Conservation (phyloP, 2,329 filamentous ascomycete species). For the Sphaerulina vaccinii region DNA sequence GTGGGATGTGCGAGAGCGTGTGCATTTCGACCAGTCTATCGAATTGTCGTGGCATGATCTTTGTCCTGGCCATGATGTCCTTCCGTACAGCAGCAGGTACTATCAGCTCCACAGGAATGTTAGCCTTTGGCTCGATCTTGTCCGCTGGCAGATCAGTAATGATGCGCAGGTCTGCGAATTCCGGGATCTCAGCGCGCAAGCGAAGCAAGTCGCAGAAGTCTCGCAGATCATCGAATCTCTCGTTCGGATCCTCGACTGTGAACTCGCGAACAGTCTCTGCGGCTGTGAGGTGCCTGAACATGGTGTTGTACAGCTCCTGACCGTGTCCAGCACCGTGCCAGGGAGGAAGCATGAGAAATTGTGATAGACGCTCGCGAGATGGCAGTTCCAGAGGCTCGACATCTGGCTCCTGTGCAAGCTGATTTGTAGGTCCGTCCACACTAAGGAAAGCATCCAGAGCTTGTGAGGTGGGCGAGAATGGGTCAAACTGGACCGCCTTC, state of each 20-base stretch:
- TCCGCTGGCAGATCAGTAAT: conserved; percentile 53
- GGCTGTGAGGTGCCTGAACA: conserved; percentile 69
- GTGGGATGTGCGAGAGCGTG: conserved; percentile 58
- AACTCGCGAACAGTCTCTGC: conserved; percentile 70
- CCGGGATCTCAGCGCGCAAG: conserved; percentile 51
- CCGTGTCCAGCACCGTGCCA: conserved; percentile 82
- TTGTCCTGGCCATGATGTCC: conserved; percentile 59
- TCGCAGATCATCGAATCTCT: conserved; percentile 76
- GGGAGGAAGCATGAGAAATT: conserved; percentile 86
- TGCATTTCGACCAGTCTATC: conserved; percentile 73
- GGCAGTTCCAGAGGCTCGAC: conserved; percentile 59
- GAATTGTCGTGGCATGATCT: conserved; percentile 77
- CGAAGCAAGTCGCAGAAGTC: conserved; percentile 71
- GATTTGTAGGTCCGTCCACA: conserved; percentile 18
- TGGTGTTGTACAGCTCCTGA: conserved; percentile 73
- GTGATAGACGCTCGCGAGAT: conserved; percentile 80
- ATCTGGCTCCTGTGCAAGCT: conserved; percentile 24
- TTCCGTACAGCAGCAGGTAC: conserved; percentile 56
- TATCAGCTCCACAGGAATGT: conserved; percentile 58
- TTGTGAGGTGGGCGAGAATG: conserved; percentile 26
- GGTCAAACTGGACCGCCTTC: conserved; percentile 23
- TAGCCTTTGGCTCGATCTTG: conserved; percentile 50
- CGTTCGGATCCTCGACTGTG: conserved; percentile 91
- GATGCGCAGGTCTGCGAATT: conserved; percentile 43
- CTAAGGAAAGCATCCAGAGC: conserved; percentile 34